Evolutionary conservation across 345 rosid species (phyloP), one percentile per base, ranked within the genome.

Genomic region (Brassica carinata): DNA sequence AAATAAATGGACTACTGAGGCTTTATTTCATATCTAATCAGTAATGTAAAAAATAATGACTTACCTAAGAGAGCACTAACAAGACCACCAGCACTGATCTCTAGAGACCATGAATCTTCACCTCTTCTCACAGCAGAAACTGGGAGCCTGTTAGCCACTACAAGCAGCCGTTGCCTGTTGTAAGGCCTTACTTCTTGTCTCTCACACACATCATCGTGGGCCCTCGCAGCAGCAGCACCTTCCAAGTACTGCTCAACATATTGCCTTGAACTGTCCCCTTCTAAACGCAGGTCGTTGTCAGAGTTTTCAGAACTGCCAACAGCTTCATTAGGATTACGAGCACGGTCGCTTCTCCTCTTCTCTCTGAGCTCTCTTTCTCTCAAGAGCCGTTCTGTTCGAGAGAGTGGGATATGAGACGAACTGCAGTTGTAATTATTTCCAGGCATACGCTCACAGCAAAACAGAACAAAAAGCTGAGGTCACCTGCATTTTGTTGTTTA

Each of bases 101-200:
- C 99, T 38, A 96, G 88, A 64, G 94, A 90, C 99, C 99, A 96
- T 2, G 90, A 84, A 59, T 96, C 94, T 87, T 92, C 97, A 65
- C 97, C 97, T 86, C 92, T 86, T 82, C 99, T 87, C 77, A 93
- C 91, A 0, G 99, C 99, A 79, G 97, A 96, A 68, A 96, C 99
- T 0, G 99, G 99, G 33, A 96, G 86, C 85, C 99, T 89, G 55
- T 96, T 96, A 80, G 99, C 99, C 79, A 96, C 99, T 9, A 96
- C 99, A 84, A 96, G 86, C 31, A 96, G 83, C 48, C 99, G 82
- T 75, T 96, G 99, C 85, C 87, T 91, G 63, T 48, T 75, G 79
- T 83, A 67, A 83, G 94, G 90, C 88, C 88, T 88, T 23, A 71
- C 87, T 69, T 92, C 93, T 77, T 73, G 88, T 80, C 86, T 85